Base-by-base conservation (phyloP, 2,329 filamentous ascomycete genomes). In the Trichoderma pleuroti region DNA sequence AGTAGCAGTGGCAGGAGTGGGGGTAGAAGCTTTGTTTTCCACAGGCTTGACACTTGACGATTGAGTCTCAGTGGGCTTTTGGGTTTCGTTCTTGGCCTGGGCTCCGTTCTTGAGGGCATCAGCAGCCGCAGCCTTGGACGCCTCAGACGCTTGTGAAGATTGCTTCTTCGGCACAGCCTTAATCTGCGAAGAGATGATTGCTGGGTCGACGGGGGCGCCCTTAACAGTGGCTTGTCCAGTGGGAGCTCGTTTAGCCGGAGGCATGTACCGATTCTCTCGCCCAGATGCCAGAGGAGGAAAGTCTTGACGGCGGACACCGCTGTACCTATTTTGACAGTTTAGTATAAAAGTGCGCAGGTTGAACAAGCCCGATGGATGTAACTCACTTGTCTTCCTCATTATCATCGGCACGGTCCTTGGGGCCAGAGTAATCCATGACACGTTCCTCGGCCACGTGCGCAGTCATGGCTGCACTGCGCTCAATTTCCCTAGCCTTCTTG, bases 321-420 rank as follows among this genome's bases (percentile, higher is more conserved):
- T 98, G 82, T 98, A 98, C 79, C 91, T 93, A 73, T 73, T 74
- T 74, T 12, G 63, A 28, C 42, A 5, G 70, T 70, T 80, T 70
- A 78, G 76, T 30, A 30, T 16, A 39, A 30, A 14, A 6, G 10
- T 24, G 5, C n/a, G 8, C 10, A 16, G 12, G 24, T 2, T 4
- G 26, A 42, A 66, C 16, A 26, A 73, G n/a, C 80, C n/a, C 57
- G n/a, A 49, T n/a, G 42, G 42, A 49, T 49, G 42, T 7, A 56
- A 71, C 75, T 24, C 86, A 94, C 90, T 96, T 98, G 78, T 97
- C 94, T 82, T 99, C 96, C 81, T 99, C 96, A 74, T 97, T 93
- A 16, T 89, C 91, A 71, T 87, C 90, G 65, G 90, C 89, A 66
- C 91, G 87, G 49, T 88, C 86, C 11, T 85, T 83, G 14, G 86